Percentiles rank a stretch among this genome's conserved stretches.
Evolutionary conservation across 441 rosid genomes (phyloP).

Genomic region (Euphorbia corollata): DNA sequence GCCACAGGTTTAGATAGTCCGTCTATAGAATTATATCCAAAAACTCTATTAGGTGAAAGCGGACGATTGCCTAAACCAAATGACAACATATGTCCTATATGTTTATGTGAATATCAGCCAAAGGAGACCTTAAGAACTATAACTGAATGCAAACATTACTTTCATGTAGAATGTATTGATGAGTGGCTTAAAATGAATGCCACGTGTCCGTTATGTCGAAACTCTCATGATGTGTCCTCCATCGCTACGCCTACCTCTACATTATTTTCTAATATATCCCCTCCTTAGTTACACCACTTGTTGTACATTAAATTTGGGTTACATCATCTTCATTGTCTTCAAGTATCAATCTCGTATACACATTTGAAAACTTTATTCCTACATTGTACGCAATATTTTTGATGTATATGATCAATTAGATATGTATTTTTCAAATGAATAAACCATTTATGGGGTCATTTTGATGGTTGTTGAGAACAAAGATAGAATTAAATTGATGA

Average conservation of each 20-base stretch:
- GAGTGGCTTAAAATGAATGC: constrained; percentile 64
- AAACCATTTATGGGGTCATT: too few relatives aligned
- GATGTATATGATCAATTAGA: too few relatives aligned
- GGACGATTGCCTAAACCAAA: constrained; percentile 50
- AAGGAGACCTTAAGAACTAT: constrained; percentile 59
- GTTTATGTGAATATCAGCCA: constrained; percentile 55
- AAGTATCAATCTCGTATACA: too few relatives aligned
- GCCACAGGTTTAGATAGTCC: constrained; percentile 40
- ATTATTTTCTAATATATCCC: constrained; percentile 17
- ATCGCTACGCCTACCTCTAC: constrained; percentile 22
- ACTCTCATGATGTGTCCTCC: constrained; percentile 36
- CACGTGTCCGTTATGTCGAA: constrained; percentile 72
- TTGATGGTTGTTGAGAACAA: too few relatives aligned
- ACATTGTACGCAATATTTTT: too few relatives aligned
- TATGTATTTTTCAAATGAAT: too few relatives aligned
- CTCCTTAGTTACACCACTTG: constrained; percentile 17
- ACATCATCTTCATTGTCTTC: too few relatives aligned
- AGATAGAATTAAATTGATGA: too few relatives aligned
- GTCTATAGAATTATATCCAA: constrained; percentile 60
- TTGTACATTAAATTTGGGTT: too few relatives aligned
- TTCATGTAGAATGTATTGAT: constrained; percentile 60
- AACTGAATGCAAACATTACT: constrained; percentile 71
- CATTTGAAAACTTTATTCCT: too few relatives aligned
- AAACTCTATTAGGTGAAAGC: constrained; percentile 55
- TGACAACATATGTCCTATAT: constrained; percentile 56